Conservation (phyloP, 768 basidiomycete genomes). For the Phylloporus sp. region DNA sequence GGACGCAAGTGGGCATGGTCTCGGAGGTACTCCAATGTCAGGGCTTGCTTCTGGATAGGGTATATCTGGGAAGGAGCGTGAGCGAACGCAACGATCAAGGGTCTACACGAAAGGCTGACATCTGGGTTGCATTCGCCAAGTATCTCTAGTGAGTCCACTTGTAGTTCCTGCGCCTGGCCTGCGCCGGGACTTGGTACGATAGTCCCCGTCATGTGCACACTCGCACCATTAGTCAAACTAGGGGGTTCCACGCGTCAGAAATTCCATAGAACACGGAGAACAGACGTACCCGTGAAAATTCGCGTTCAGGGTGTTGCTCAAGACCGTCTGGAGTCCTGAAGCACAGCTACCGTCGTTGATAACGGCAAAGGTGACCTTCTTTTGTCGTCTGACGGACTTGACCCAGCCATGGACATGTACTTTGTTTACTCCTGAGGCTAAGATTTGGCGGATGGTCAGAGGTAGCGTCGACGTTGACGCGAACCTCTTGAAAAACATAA, state of each 20-base stretch:
- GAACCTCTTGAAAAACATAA: slow-evolving; percentile 29
- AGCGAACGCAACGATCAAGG: background rate
- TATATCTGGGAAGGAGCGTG: slow-evolving; percentile 51
- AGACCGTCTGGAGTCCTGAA: slow-evolving; percentile 75
- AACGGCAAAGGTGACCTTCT: slow-evolving; percentile 81
- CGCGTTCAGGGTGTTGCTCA: slow-evolving; percentile 33
- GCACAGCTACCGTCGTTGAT: slow-evolving; percentile 76
- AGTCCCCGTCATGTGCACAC: slow-evolving; percentile 47
- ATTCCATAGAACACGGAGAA: background rate
- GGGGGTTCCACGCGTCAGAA: slow-evolving; percentile 3
- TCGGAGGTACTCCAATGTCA: slow-evolving; percentile 75
- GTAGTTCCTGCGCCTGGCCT: slow-evolving; percentile 52
- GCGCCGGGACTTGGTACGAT: slow-evolving; percentile 45
- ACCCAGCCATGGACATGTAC: slow-evolving; percentile 75
- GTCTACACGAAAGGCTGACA: slow-evolving; percentile 29
- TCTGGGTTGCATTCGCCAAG: slow-evolving; percentile 59
- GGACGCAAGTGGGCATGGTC: slow-evolving; percentile 87
- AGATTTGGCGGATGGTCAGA: slow-evolving; percentile 36
- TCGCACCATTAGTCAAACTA: slow-evolving; percentile 53
- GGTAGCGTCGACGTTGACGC: slow-evolving; percentile 30
- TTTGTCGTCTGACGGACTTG: slow-evolving; percentile 80
- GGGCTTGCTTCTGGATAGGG: slow-evolving; percentile 87
- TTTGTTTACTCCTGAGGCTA: slow-evolving; percentile 21
- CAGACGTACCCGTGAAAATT: slow-evolving; percentile 18
- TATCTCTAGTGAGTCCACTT: slow-evolving; percentile 44